Base-by-base conservation (phyloP, 139 green algal species). In the Desmodesmus armatus region DNA sequence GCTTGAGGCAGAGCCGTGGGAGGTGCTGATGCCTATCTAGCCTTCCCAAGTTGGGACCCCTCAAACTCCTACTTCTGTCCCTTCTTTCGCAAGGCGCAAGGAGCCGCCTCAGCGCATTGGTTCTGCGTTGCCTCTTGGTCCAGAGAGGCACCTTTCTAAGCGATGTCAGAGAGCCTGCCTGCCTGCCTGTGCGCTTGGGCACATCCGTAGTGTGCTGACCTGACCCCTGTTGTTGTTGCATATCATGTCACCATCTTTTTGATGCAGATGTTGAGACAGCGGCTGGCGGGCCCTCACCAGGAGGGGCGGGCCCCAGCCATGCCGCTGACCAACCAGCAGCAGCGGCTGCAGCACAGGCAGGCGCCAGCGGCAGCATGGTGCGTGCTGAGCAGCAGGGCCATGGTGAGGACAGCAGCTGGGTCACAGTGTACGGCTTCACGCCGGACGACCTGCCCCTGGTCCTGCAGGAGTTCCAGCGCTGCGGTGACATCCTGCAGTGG, bases 401-500 rank as follows among this genome's bases (percentile, higher is more conserved):
- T 31, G 86, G 84, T 21, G 77, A 93, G 19, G 90, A 93, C 75
- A 82, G 85, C 53, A n/a, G n/a, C n/a, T 93, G 92, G 89, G 92
- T 94, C 1, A 94, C 91, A 0, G 83, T 93, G 27, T 94, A 88
- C 71, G 91, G 91, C 23, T 94, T 94, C 79, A 29, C 33, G 3
- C 86, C 82, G 29, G 49, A 78, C 19, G 89, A 93, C 43, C 60
- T 89, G 62, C 49, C 84, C 27, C 44, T 87, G 13, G 89, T 92
- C 35, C 71, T 92, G 63, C 65, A 65, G n/a, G 89, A 93, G 82
- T 92, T 94, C 63, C 81, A 88, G 35, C 62, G 53, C 5, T 94
- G 91, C 69, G 91, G 91, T 0, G 91, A 94, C 81, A 91, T 94
- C 6, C 25, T 93, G 25, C 85, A 89, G 44, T 94, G 88, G 88